Evolutionary conservation across 768 basidiomycete species (phyloP), one percentile per base, ranked within the genome.

Genomic region (Roridomyces roridus): DNA sequence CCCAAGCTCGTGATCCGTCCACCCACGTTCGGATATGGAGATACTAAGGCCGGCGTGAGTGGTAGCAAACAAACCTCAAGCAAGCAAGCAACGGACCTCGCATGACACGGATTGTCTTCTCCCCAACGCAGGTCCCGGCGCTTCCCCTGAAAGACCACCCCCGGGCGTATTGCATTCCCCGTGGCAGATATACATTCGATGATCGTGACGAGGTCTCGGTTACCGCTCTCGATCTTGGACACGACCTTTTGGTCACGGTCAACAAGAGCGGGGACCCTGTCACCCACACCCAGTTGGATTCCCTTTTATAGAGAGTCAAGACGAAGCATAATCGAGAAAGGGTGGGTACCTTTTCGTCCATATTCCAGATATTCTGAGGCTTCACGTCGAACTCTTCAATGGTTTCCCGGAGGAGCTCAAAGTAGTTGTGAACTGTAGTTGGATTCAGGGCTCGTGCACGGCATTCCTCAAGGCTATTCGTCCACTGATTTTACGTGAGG

Each of bases 101-200:
- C 62, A 43, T 59, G 36, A 41, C 59, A 54, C 0, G 62, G 64
- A 42, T 65, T 65, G 24, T 56, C 37, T 11, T 54, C 46, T 11
- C 52, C 56, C 64, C 62, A 65, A 6, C 41, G 41, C 25, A 52
- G 31, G 39, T 62, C 51, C 11, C 57, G 46, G 3, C 43, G 49
- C 48, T 6, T 12, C 15, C 64, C 62, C 34, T 63, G 45, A 54
- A 77, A 80, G 34, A 82, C 71, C 24, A 81, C 70, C 8, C 66
- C 65, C 4, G 80, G 77, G 14, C 46, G 60, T 5, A 79, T 44
- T 9, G 64, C 65, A 3, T 65, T 56, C 6, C 81, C 79, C 69
- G 79, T 78, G 10, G 81, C 75, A 46, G 73, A 77, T 5, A 79
- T 62, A 46, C 70, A 68, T 59, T 83, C 78, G 35, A 84, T 75